Evolutionary conservation across 805 yeast genomes (phyloP).

Genomic region (Geotrichum ghanense): DNA sequence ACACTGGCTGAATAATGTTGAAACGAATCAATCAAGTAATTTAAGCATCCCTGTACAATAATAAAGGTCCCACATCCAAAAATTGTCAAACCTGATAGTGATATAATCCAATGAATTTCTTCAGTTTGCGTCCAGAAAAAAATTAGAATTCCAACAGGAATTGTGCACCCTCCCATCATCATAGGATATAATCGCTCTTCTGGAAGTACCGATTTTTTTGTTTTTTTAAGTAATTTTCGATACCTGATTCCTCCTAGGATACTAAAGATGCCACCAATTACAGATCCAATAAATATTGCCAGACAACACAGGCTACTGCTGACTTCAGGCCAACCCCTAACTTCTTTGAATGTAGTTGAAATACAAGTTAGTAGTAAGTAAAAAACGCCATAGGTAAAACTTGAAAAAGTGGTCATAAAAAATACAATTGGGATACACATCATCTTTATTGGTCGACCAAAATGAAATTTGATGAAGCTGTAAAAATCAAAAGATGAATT

Average conservation of each 20-base stretch:
- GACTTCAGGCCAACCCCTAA: conserved; percentile 25
- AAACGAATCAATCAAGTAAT: conserved; percentile 52
- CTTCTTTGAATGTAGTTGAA: conserved; percentile 26
- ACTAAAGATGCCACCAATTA: conserved; percentile 23
- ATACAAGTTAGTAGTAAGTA: conserved; percentile 33
- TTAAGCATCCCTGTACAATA: conserved; percentile 48
- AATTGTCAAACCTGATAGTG: conserved; percentile 41
- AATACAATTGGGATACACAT: conserved; percentile 38
- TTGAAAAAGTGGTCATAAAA: conserved; percentile 30
- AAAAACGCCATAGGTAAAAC: conserved; percentile 34
- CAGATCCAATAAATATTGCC: conserved; percentile 24
- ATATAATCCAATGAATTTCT: conserved; percentile 41
- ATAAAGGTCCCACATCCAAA: conserved; percentile 43
- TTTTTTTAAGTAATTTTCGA: conserved; percentile 16
- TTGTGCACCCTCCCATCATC: conserved; percentile 33
- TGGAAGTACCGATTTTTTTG: conserved; percentile 39
- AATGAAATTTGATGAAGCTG: conserved; percentile 62
- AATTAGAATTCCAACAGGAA: conserved; percentile 46
- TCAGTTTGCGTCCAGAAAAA: conserved; percentile 50
- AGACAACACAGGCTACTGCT: conserved; percentile 24
- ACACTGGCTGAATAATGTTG: conserved; percentile 50
- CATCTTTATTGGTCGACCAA: conserved; percentile 72
- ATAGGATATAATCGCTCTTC: conserved; percentile 44
- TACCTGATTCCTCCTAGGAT: conserved; percentile 20
- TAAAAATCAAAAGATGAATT: conserved; percentile 59